These are phyloP conservation scores for Cyberlindnera lachancei DNA, from an alignment of 805 yeast species.

Conservation along the genomic window DNA sequence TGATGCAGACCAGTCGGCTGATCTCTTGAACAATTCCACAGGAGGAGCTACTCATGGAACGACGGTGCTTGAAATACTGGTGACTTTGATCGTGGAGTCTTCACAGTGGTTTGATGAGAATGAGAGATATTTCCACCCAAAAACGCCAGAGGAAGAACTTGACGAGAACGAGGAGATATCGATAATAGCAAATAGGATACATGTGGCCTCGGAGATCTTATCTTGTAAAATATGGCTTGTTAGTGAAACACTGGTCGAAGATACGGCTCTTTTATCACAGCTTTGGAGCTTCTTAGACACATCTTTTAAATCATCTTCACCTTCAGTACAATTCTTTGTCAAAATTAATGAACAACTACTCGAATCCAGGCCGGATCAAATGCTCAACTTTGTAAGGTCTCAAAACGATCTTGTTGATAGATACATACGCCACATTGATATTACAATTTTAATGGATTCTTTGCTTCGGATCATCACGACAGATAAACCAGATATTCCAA, in stretches of 20 bases:
- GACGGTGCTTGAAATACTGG: slow-evolving; percentile 36
- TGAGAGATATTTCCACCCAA: slow-evolving; percentile 10
- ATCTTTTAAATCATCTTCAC: slow-evolving; percentile 47
- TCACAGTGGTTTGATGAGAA: slow-evolving; percentile 33
- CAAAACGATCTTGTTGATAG: slow-evolving; percentile 51
- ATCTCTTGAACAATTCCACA: slow-evolving; percentile 12
- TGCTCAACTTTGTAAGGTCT: slow-evolving; percentile 44
- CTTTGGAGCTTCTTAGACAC: slow-evolving; percentile 76
- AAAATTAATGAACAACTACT: slow-evolving; percentile 83
- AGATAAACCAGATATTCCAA: slow-evolving; percentile 81
- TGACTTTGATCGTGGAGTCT: slow-evolving; percentile 33
- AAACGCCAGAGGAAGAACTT: slow-evolving; percentile 4
- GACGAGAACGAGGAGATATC: slow-evolving; percentile 15
- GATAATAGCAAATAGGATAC: slow-evolving; percentile 30
- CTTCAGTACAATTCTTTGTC: slow-evolving; percentile 74
- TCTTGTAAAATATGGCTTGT: slow-evolving; percentile 89
- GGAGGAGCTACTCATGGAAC: slow-evolving; percentile 18
- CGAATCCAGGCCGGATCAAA: slow-evolving; percentile 69
- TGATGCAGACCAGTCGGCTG: neutral
- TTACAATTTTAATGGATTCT: slow-evolving; percentile 89
- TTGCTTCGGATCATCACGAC: slow-evolving; percentile 83
- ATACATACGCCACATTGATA: slow-evolving; percentile 73
- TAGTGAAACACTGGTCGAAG: slow-evolving; percentile 81
- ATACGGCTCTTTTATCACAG: slow-evolving; percentile 49
- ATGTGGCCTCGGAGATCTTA: slow-evolving; percentile 75